Evolutionary conservation across 805 yeast genomes (phyloP).

Genomic region (Wickerhamiella shivajii): DNA sequence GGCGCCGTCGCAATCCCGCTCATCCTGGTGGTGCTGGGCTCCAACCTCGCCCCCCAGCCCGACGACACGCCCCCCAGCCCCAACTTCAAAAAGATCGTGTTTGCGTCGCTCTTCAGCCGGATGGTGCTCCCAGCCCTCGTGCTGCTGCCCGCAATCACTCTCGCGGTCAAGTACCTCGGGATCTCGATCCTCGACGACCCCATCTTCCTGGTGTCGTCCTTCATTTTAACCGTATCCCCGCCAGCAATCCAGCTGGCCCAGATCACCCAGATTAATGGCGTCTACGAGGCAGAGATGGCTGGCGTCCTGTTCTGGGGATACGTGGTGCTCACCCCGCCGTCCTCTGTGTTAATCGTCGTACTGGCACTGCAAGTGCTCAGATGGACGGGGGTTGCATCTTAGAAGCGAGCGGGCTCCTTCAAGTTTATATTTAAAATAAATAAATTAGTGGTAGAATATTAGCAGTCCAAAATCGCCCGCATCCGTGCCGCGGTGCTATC

Average conservation of each 20-base stretch:
- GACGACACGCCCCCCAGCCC: constrained; percentile 16
- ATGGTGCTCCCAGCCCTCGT: constrained; percentile 46
- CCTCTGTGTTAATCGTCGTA: constrained; percentile 42
- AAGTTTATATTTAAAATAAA: too few relatives aligned
- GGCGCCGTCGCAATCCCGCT: constrained; percentile 49
- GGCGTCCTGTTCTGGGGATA: constrained; percentile 57
- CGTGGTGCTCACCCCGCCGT: constrained; percentile 43
- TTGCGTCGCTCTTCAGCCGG: constrained; percentile 40
- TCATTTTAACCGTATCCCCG: constrained; percentile 45
- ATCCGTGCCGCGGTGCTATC: too few relatives aligned
- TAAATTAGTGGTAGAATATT: too few relatives aligned
- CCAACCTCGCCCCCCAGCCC: constrained; percentile 38
- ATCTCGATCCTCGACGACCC: constrained; percentile 39
- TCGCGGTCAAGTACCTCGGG: constrained; percentile 36
- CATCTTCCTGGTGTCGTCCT: constrained; percentile 43
- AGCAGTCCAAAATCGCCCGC: too few relatives aligned
- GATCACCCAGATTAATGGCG: constrained; percentile 44
- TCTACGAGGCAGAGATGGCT: constrained; percentile 51
- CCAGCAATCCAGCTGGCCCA: constrained; percentile 57
- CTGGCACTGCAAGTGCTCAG: constrained; percentile 39
- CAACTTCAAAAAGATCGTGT: constrained; percentile 32
- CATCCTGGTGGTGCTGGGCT: constrained; percentile 45
- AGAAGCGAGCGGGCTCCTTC: too few relatives aligned
- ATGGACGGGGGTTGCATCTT: constrained; percentile 29
- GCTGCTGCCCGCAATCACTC: constrained; percentile 39